These are phyloP conservation scores for Colletotrichum acutatum DNA, from an alignment of 2,329 filamentous ascomycete species.

Conservation along the genomic window DNA sequence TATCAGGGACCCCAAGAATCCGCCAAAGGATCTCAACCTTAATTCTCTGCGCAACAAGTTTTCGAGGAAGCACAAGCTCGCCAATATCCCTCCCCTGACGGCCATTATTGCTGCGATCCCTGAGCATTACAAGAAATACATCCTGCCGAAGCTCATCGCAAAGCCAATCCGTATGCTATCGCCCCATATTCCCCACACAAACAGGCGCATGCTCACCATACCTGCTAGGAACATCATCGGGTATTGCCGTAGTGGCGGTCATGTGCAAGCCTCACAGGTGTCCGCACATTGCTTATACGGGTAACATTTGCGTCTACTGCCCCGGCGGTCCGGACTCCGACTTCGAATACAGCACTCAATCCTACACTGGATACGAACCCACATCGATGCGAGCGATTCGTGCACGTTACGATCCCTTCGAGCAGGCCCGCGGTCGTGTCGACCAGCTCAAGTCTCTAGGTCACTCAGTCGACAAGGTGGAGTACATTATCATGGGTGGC, in stretches of 20 bases:
- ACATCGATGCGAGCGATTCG: constrained; percentile 99
- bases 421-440: constrained; percentile 94
- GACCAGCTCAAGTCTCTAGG: constrained; percentile 96
- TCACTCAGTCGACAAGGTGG: constrained; percentile 98
- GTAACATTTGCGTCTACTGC: constrained; percentile 99
- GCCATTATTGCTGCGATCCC: constrained; percentile 98
- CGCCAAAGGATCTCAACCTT: constrained; percentile 89
- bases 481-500: constrained; percentile 99
- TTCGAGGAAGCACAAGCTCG: constrained; percentile 91
- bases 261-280: constrained; percentile 99
- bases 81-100: constrained; percentile 88
- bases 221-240: constrained; percentile 82
- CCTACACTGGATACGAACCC: constrained; percentile 97
- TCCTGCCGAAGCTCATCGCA: constrained; percentile 93
- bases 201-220: background rate
- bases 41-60: constrained; percentile 89
- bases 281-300: constrained; percentile 97
- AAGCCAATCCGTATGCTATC: constrained; percentile 84
- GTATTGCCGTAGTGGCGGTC: constrained; percentile 97
- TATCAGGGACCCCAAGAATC: constrained; percentile 76
- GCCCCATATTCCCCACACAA: accelerated
- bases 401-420: constrained; percentile 96
- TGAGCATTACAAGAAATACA: constrained; percentile 99
- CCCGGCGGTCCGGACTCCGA: constrained; percentile 97
- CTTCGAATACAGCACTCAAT: constrained; percentile 99